Evolutionary conservation across 352 stramenopile species (phyloP), one percentile per base, ranked within the genome.

Genomic region (Salisapilia sapeloensis): DNA sequence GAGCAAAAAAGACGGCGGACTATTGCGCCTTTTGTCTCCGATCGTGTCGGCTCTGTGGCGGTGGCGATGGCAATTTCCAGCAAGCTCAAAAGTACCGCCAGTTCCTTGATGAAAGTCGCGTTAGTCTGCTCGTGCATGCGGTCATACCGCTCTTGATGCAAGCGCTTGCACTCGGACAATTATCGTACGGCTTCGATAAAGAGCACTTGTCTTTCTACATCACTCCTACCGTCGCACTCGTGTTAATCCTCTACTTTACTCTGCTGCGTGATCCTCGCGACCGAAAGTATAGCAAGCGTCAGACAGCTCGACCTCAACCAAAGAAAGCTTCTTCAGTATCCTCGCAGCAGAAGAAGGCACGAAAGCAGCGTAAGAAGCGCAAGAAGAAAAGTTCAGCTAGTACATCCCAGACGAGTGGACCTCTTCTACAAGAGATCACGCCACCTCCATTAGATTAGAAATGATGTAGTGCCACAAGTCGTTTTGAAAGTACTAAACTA

Each of bases 1-100:
- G 75, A 12, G 78, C 77, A 25, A 45, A 66, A 17, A 58, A 47
- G 15, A 59, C 53, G 5, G 56, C 58, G 3, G 61, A 76, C 9
- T 85, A 78, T 35, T 91, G 75, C 31, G 50, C 35, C 7, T 91
- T 91, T 30, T 91, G 75, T 35, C 60, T 59, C 14, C 55, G 75
- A 20, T 69, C 70, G 10, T 91, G 75, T 21, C 52, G 56, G 0
- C 43, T 77, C 5, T 91, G 75, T 25, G 71, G 75, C 17, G 75
- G 75, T 32, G 75, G 75, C n/a, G 67, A 61, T 35, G 63, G 65
- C 18, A 84, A 83, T 29, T 72, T 61, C 15, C 50, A 77, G 27
- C 59, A 87, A 34, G 71, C 70, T n/a, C 51, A 66, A 8, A 64
- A 71, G 34, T 85, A 80, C 50, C 61, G 63, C 17, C 63, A 84